Evolutionary conservation across 177 flowering plant genomes (phyloP).

Genomic region (Telopea speciosissima): DNA sequence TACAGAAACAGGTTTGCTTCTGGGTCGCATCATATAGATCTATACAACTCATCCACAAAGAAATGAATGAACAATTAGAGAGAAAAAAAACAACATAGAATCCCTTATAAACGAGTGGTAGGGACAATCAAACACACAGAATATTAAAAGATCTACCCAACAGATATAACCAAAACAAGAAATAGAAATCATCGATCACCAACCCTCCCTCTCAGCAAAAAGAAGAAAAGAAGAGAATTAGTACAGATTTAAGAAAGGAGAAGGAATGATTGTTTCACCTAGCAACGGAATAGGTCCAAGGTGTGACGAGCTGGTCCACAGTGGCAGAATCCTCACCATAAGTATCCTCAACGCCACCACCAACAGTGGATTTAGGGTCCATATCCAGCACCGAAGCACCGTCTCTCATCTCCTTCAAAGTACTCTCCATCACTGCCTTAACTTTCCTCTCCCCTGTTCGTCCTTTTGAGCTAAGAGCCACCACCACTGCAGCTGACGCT

Average conservation of each 20-base stretch:
- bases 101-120: no score
- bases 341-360: slow-evolving; percentile 73
- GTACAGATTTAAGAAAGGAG: neutral
- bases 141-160: no score
- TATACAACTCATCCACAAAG: no score
- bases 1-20: no score
- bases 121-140: no score
- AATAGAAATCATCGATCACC: no score
- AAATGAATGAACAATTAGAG: neutral
- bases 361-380: slow-evolving; percentile 44
- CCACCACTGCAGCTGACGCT: slow-evolving; percentile 7
- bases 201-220: no score
- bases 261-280: slow-evolving; percentile 34
- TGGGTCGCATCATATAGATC: no score
- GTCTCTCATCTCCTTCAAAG: slow-evolving; percentile 32
- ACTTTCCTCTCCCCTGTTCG: slow-evolving; percentile 16
- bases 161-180: no score
- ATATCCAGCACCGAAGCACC: slow-evolving; percentile 32
- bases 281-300: slow-evolving; percentile 74
- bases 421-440: slow-evolving; percentile 42
- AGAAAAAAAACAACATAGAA: neutral
- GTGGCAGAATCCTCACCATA: slow-evolving; percentile 84
- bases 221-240: neutral
- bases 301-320: slow-evolving; percentile 72
- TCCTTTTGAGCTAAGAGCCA: slow-evolving; percentile 13